A percentile compares a stretch with the other conserved stretches of the same genome.
phyloP scores from a whole-genome alignment of 768 basidiomycete species.

The Rhizopogon sp. region DNA sequence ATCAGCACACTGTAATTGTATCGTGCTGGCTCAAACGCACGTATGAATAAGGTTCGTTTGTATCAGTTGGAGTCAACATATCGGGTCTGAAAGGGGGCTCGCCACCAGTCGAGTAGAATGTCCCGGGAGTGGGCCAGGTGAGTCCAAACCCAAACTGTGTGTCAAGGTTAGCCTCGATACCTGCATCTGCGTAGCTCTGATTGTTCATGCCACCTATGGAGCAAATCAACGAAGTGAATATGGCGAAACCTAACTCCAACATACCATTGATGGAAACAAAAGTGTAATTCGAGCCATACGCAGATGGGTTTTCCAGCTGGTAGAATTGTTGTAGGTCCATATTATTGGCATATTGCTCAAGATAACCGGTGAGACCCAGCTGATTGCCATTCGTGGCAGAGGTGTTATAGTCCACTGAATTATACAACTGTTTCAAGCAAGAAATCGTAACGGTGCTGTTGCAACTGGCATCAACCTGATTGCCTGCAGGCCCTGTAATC shows the following conservation, averaged over 20 bases:
- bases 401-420: conserved; percentile 42
- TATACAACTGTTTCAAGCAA: conserved; percentile 54
- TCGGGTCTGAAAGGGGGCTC: conserved; percentile 56
- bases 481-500: conserved; percentile 28
- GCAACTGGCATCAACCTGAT: conserved; percentile 43
- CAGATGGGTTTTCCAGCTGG: conserved; percentile 41
- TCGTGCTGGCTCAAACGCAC: conserved; percentile 22
- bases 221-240: conserved; percentile 3
- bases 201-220: conserved; percentile 53
- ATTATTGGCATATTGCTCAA: conserved; percentile 50
- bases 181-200: conserved; percentile 48
- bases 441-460: conserved; percentile 42
- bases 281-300: conserved; percentile 46
- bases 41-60: conserved; percentile 46
- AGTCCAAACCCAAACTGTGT: conserved; percentile 66
- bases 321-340: conserved; percentile 51
- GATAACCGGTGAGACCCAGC: conserved; percentile 52
- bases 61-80: conserved; percentile 30
- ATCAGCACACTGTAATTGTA: not conserved
- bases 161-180: conserved; percentile 64
- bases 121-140: conserved; percentile 53
- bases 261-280: conserved; percentile 53
- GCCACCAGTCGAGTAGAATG: conserved; percentile 61
- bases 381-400: conserved; percentile 38
- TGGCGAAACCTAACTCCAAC: not conserved